Base-by-base conservation (phyloP, 768 basidiomycete species). In the Kwoniella europaea region DNA sequence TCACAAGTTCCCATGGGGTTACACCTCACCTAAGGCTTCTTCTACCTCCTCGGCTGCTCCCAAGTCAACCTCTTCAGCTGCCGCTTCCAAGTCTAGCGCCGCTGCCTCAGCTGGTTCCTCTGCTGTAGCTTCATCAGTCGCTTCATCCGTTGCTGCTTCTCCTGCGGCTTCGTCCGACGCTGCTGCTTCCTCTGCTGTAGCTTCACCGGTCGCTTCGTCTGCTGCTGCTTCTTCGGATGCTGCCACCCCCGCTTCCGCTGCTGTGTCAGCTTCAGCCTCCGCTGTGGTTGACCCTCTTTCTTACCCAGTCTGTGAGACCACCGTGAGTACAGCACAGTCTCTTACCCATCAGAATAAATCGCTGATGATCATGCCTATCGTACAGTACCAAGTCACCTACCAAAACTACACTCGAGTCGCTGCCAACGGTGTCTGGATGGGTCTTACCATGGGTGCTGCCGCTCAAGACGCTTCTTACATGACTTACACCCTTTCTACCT, bases 401-500 rank as follows among this genome's bases (percentile, higher is more conserved):
- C 24, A 15, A n/a, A 67, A 77, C 76, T 77, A 73, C 76, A 75
- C 70, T 44, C 20, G 65, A 41, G 72, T 75, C 22, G 76, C 76
- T 35, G 60, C 76, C 69, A 74, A 73, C 67, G 76, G 76, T 56
- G 54, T 66, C 54, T 77, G 71, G 71, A 64, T 29, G 18, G 76
- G 76, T 53, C 59, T 69, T 24, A 77, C 76, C 42, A 68, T 77
- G 66, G 76, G 76, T 55, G 54, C 76, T 59, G 76, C 76, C n/a
- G 53, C 74, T 27, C 74, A 73, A 55, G 76, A 77, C 56, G 71
- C 63, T 29, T 71, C 68, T 16, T 77, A 77, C 76, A 74, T 77
- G 76, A 77, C 76, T 63, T 77, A 77, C 74, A 77, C 76, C 27
- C 76, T 77, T 46, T 59, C 76, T 42, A 73, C 65, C 64, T 67